Evolutionary conservation across 352 stramenopile species (phyloP).

Genomic region (Phytophthora meadii): DNA sequence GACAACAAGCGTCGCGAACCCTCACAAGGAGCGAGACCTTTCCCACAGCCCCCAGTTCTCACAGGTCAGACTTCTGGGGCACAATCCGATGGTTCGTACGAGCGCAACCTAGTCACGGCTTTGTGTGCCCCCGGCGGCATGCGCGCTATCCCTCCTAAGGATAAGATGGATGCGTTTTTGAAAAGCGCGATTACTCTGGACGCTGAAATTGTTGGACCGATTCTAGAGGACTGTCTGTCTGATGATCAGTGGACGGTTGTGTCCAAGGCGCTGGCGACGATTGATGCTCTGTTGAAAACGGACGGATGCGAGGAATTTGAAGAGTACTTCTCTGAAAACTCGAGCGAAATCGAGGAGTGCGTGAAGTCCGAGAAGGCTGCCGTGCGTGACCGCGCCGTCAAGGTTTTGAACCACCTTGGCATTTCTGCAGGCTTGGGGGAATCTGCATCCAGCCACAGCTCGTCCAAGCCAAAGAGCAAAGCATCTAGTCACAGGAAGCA

Average conservation of each 20-base stretch:
- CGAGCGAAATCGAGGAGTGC: conserved; percentile 75
- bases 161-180: conserved; percentile 94
- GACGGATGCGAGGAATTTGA: conserved; percentile 85
- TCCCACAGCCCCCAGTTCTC: conserved; percentile 38
- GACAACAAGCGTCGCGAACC: conserved; percentile 45
- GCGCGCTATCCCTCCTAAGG: conserved; percentile 93
- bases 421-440: conserved; percentile 44
- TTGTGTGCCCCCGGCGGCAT: conserved; percentile 94
- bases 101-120: conserved; percentile 93
- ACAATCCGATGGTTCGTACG: conserved; percentile 90
- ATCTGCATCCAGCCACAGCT: conserved; percentile 33
- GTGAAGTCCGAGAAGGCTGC: conserved; percentile 79
- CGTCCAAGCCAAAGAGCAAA: conserved; percentile 39
- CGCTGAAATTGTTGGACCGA: conserved; percentile 93
- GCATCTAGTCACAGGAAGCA: conserved; percentile 47
- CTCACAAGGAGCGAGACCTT: conserved; percentile 26
- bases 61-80: conserved; percentile 75
- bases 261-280: conserved; percentile 95
- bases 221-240: conserved; percentile 93
- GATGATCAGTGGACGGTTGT: conserved; percentile 91
- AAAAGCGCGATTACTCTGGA: conserved; percentile 92
- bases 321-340: conserved; percentile 88
- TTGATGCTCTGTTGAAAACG: conserved; percentile 87
- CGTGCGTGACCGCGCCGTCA: conserved; percentile 78
- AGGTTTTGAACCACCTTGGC: conserved; percentile 72